phyloP scores from a whole-genome alignment of 352 stramenopile species.

The Plasmopara muralis region DNA sequence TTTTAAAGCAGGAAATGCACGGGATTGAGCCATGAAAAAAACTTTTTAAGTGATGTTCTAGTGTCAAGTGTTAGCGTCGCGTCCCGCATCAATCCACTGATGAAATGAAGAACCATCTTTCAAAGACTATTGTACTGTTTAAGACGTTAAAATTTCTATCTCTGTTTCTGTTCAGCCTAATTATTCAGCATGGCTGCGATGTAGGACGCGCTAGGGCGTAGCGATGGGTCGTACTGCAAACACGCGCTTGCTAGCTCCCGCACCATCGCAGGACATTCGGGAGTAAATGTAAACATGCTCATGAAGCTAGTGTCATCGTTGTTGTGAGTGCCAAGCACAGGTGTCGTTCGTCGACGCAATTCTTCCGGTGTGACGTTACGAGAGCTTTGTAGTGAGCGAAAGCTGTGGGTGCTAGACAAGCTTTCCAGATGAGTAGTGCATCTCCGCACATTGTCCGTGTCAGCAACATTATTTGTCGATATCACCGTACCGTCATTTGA shows the following conservation, averaged over 20 bases:
- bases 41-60: not conserved
- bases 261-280: conserved; percentile 49
- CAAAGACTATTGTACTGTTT: conserved; percentile 26
- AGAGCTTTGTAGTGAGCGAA: conserved; percentile 16
- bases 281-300: conserved; percentile 64
- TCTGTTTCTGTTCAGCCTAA: conserved; percentile 18
- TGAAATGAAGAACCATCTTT: conserved; percentile 1
- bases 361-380: conserved; percentile 21
- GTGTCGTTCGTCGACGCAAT: conserved; percentile 28
- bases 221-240: conserved; percentile 60
- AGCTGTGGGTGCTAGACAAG: conserved; percentile 16
- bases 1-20: not conserved
- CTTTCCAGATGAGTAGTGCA: conserved; percentile 28
- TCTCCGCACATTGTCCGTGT: conserved; percentile 19
- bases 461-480: conserved; percentile 15
- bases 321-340: conserved; percentile 16
- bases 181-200: conserved; percentile 65
- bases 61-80: not conserved
- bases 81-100: too few relatives aligned
- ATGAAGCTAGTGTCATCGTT: conserved; percentile 36
- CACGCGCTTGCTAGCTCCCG: conserved; percentile 54
- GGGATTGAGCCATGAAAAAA: not conserved
- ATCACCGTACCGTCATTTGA: conserved; percentile 25
- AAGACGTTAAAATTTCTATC: conserved; percentile 9
- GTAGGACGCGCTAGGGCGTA: conserved; percentile 66